These are phyloP conservation scores for Przewalskia tangutica DNA, from an alignment of 257 asterid genomes.

Conservation along the genomic window DNA sequence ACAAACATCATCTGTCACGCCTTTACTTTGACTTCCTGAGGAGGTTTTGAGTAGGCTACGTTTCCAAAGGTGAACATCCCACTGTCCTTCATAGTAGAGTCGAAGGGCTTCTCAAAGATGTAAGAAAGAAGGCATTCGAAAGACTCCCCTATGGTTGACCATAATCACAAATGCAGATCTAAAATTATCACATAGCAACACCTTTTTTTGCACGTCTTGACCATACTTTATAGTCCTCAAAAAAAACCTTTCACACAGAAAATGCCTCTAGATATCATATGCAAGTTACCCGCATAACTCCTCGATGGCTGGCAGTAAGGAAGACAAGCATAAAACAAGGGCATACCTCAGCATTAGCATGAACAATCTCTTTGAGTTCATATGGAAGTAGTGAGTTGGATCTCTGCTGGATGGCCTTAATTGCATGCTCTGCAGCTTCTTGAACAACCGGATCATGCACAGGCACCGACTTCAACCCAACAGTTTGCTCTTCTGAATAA, in stretches of 20 bases:
- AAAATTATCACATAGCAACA: neutral
- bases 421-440: constrained; percentile 85
- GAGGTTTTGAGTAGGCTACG: too few relatives aligned
- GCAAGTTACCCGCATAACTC: neutral
- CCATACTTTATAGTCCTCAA: neutral
- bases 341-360: constrained; percentile 75
- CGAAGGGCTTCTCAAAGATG: too few relatives aligned
- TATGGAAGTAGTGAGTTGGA: constrained; percentile 74
- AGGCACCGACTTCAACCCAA: constrained; percentile 66
- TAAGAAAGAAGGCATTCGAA: neutral
- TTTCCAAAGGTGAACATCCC: neutral
- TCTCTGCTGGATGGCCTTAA: constrained; percentile 64
- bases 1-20: neutral
- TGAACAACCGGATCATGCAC: constrained; percentile 70
- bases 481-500: constrained; percentile 27
- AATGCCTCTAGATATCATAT: neutral
- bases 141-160: neutral
- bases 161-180: neutral
- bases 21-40: too few relatives aligned
- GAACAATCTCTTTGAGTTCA: constrained; percentile 56
- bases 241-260: neutral
- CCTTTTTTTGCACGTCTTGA: neutral
- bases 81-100: neutral
- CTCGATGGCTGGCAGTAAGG: neutral
- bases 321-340: neutral